Conservation (phyloP, 306 rosid genomes). For the Nissolia schottii region DNA sequence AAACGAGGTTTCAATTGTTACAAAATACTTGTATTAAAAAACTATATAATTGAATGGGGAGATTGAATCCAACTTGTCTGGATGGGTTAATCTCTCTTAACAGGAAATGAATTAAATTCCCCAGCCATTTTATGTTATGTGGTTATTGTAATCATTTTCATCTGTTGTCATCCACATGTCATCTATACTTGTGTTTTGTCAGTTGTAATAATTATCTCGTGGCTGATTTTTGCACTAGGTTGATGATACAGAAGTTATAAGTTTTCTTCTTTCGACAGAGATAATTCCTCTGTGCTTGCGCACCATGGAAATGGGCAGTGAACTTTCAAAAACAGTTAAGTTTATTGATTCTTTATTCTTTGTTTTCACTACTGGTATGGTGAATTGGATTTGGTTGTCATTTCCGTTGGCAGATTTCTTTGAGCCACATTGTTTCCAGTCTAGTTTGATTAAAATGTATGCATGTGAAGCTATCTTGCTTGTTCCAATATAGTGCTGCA, state of each 20-base stretch:
- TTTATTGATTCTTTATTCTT: constrained; percentile 32
- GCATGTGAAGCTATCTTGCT: background rate
- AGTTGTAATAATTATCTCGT: background rate
- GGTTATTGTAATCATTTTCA: background rate
- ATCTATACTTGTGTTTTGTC: background rate
- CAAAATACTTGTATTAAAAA: background rate
- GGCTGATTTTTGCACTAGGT: constrained; percentile 49
- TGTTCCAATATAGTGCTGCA: background rate
- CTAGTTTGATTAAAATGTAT: background rate
- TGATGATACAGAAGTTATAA: constrained; percentile 91
- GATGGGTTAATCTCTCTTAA: background rate
- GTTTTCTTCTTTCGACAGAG: constrained; percentile 91
- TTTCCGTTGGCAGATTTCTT: background rate
- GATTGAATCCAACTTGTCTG: constrained; percentile 10
- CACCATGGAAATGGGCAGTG: constrained; percentile 99
- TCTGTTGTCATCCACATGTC: background rate
- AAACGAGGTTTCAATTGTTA: background rate
- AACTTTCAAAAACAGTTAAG: constrained; percentile 93
- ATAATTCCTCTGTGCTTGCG: constrained; percentile 91
- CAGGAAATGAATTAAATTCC: background rate
- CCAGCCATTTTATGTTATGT: background rate
- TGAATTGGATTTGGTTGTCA: background rate
- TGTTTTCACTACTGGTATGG: background rate
- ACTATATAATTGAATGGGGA: background rate
- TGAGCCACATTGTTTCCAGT: background rate